phyloP scores from a whole-genome alignment of 108 stramenopile genomes.

The Stephanodiscus minutulus region DNA sequence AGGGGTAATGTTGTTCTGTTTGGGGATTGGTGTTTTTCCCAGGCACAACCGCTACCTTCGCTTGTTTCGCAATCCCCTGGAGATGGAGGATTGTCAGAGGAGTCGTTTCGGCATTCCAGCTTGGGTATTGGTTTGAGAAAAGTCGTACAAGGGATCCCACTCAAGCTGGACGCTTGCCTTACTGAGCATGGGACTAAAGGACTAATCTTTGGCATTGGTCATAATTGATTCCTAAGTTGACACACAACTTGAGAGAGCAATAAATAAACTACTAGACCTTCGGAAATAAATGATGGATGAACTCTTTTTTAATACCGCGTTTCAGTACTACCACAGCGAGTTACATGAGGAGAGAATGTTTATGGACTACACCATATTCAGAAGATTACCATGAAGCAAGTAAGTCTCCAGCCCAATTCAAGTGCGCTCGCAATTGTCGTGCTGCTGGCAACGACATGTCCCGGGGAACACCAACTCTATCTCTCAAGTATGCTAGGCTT shows the following conservation, averaged over 20 bases:
- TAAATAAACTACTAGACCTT: too few relatives aligned
- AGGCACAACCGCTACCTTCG: constrained; percentile 29
- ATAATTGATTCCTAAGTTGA: constrained; percentile 4
- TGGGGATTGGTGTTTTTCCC: constrained; percentile 73
- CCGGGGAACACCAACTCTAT: constrained; percentile 92
- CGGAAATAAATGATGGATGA: too few relatives aligned
- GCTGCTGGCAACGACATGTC: constrained; percentile 93
- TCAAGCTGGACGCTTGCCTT: constrained; percentile 71
- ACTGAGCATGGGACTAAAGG: constrained; percentile 70
- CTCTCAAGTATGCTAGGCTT: constrained; percentile 83
- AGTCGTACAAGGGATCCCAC: constrained; percentile 76
- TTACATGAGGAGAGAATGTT: too few relatives aligned
- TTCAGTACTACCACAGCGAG: too few relatives aligned
- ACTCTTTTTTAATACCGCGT: too few relatives aligned
- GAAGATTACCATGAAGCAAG: not conserved
- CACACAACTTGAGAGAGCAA: not conserved
- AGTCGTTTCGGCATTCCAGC: constrained; percentile 50
- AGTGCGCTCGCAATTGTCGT: constrained; percentile 78
- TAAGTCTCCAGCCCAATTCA: constrained; percentile 68
- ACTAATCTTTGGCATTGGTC: constrained; percentile 67
- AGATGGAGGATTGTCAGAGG: constrained; percentile 21
- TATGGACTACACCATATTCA: not conserved
- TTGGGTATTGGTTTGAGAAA: constrained; percentile 79
- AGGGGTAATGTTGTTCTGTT: constrained; percentile 60
- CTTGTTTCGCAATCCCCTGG: not conserved